Evolutionary conservation across 257 asterid species (phyloP).

Genomic region (Paulownia fortunei): DNA sequence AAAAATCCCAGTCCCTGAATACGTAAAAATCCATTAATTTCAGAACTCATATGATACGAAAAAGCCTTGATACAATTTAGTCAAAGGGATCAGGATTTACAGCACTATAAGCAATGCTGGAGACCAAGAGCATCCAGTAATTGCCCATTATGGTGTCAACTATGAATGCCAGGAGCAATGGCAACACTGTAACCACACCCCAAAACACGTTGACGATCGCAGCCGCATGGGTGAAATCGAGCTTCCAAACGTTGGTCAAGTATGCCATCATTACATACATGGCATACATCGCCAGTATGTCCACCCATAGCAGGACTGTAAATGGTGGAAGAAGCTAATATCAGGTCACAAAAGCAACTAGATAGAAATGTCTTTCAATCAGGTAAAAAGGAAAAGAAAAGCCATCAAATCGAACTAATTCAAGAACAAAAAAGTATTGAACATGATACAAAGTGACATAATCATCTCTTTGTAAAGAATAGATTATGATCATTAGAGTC

Average conservation of each 20-base stretch:
- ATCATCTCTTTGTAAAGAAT: no score
- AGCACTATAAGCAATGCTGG: conserved; percentile 32
- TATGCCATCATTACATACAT: conserved; percentile 45
- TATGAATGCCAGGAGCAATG: conserved; percentile 21
- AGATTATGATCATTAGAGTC: not conserved
- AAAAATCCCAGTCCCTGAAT: conserved; percentile 47
- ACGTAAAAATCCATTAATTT: not conserved
- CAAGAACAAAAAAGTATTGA: no score
- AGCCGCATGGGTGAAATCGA: conserved; percentile 44
- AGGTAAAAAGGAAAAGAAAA: no score
- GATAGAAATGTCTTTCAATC: no score
- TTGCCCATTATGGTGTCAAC: conserved; percentile 26
- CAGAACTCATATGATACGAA: not conserved
- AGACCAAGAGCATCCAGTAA: conserved; percentile 39
- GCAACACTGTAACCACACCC: conserved; percentile 29
- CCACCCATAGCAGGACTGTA: conserved; percentile 47
- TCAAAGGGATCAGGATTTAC: not conserved
- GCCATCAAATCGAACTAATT: no score
- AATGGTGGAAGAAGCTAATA: not conserved
- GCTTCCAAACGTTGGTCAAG: conserved; percentile 45
- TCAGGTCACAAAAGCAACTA: not conserved
- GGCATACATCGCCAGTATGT: conserved; percentile 42
- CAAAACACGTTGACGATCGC: conserved; percentile 38
- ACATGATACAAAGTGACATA: no score
- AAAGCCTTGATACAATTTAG: not conserved